Percentiles rank a stretch among this genome's conserved stretches.
phyloP scores from a whole-genome alignment of 73 alveolate species.

The Tetrahymena thermophila region DNA sequence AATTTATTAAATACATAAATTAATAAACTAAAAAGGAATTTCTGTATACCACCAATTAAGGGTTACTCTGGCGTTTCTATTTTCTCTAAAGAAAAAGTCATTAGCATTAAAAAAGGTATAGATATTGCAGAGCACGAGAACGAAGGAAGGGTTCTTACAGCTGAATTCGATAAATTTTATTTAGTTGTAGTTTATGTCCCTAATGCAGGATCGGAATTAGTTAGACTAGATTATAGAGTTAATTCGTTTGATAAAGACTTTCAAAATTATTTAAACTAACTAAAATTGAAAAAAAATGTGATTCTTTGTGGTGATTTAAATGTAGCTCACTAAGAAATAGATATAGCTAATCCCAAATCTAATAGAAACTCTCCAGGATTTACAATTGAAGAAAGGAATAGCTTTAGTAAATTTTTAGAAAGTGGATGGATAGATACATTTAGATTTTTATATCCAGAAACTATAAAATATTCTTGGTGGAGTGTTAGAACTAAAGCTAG shows the following conservation, averaged over 20 bases:
- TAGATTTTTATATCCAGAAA: conserved; percentile 57
- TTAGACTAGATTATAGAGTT: conserved; percentile 57
- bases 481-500: conserved; percentile 55
- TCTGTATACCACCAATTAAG: conserved; percentile 11
- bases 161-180: conserved; percentile 56
- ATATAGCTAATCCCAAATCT: conserved; percentile 49
- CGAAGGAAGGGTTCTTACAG: conserved; percentile 66
- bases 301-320: conserved; percentile 61
- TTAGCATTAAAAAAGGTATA: conserved; percentile 43
- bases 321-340: conserved; percentile 62
- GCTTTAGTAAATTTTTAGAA: conserved; percentile 41
- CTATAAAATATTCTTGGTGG: conserved; percentile 54
- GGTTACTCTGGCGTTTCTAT: conserved; percentile 71
- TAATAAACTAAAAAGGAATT: neutral
- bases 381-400: conserved; percentile 59
- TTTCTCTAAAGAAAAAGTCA: conserved; percentile 50
- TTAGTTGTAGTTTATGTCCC: conserved; percentile 61
- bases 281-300: conserved; percentile 48
- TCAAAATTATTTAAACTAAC: conserved; percentile 27
- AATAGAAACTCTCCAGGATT: conserved; percentile 49
- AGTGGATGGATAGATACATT: conserved; percentile 55
- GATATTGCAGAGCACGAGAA: conserved; percentile 54
- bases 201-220: conserved; percentile 54
- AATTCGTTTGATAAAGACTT: conserved; percentile 64
- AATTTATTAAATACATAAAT: too few relatives aligned